phyloP scores from a whole-genome alignment of 2,329 filamentous ascomycete genomes.

The Colletotrichum cordylinicola region DNA sequence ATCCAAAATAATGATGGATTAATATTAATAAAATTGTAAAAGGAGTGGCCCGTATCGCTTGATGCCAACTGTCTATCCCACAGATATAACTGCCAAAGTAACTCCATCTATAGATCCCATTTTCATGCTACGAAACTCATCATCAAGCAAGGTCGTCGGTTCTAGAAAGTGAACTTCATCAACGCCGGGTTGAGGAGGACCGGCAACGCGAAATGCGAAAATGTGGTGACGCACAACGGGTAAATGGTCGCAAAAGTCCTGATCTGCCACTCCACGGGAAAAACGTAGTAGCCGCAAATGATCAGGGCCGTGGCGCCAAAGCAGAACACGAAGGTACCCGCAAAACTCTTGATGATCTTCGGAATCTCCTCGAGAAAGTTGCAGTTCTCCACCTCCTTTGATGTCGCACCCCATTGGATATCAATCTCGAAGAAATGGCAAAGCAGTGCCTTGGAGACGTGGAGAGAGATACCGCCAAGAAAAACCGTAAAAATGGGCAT shows the following conservation, averaged over 20 bases:
- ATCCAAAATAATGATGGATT: not conserved
- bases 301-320: conserved; percentile 50
- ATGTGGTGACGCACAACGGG: conserved; percentile 57
- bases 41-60: not conserved
- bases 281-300: conserved; percentile 45
- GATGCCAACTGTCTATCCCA: not conserved
- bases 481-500: conserved; percentile 57
- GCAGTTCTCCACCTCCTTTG: conserved; percentile 62
- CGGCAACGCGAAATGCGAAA: conserved; percentile 62
- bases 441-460: conserved; percentile 46
- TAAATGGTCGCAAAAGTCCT: conserved; percentile 63
- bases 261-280: conserved; percentile 62
- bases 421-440: conserved; percentile 48
- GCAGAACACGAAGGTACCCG: conserved; percentile 55
- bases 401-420: conserved; percentile 60
- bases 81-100: not conserved
- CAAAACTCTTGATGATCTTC: conserved; percentile 59
- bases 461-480: conserved; percentile 48
- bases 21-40: not conserved
- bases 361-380: conserved; percentile 63
- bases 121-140: not conserved
- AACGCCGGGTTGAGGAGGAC: conserved; percentile 67
- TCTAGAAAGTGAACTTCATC: conserved; percentile 67
- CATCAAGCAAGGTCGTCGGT: not conserved
- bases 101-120: conserved; percentile 2